Evolutionary conservation across 352 stramenopile species (phyloP), one percentile per base, ranked within the genome.

Genomic region (Phytophthora ohioensis): DNA sequence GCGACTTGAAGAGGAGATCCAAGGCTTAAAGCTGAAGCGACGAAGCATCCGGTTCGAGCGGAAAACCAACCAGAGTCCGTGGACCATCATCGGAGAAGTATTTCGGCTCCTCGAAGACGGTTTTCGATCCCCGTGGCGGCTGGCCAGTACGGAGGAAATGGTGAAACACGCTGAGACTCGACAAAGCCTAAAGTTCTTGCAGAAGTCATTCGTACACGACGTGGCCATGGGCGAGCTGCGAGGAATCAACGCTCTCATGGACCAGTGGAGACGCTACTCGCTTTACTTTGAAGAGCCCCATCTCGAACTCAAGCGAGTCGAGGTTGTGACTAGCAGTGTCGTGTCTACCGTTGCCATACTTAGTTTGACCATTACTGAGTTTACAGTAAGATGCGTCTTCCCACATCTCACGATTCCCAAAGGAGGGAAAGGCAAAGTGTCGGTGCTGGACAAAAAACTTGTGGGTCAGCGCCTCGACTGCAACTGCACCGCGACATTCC

Each of bases 251-350:
- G 51, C 66, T 3, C 36, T 73, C 9, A 53, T 73, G 66, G 58
- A 69, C 7, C 67, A 74, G 34, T 70, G 54, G 59, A 55, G 67
- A 61, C 43, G 52, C 13, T 74, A 74, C n/a, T 66, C 60, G 3
- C 27, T 67, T 31, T 74, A 70, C 42, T 70, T 74, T 10, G 67
- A 54, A 34, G 53, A 66, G 0, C 34, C 61, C 0, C 60, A 57
- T 52, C 34, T 74, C 11, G 32, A 66, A 27, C 47, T 74, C 17
- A 42, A 47, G 34, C 53, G 48, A 36, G 35, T 74, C 10, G 60
- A 74, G 46, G 10, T 11, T 30, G 11, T 66, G 21, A 39, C 46
- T 5, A 12, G 21, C 1, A 54, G 54, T 34, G 53, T 74, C 31
- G 35, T 70, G 54, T 36, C 38, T 38, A 54, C 67, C 6, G 21